Conservation (phyloP, 2,329 filamentous ascomycete genomes). For the Aspergillus sp. region DNA sequence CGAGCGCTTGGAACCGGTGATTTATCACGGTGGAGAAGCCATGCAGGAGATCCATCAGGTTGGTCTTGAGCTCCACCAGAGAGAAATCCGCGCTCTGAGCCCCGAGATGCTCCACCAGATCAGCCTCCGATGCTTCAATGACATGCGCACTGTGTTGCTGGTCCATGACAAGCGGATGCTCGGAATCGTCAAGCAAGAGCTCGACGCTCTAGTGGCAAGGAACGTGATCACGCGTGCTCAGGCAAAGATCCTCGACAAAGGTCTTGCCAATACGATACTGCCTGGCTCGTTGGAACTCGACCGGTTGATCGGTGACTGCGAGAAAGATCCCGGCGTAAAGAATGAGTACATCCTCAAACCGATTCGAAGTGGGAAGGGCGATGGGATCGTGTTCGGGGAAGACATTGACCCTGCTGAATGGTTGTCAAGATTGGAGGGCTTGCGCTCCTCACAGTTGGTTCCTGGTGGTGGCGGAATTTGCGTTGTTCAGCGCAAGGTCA, state of each 20-base stretch:
- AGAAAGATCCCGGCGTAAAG: conserved; percentile 8
- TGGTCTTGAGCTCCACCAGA: conserved; percentile 30
- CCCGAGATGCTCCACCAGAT: conserved; percentile 26
- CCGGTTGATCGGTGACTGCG: conserved; percentile 10
- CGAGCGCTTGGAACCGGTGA: too few species aligned
- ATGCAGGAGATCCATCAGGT: conserved; percentile 28
- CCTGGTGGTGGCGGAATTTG: conserved; percentile 12
- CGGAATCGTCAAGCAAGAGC: conserved; percentile 31
- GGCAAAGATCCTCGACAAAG: conserved; percentile 15
- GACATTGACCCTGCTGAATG: conserved; percentile 19
- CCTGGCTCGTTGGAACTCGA: conserved; percentile 25
- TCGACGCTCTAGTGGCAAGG: conserved; percentile 15
- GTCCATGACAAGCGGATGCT: conserved; percentile 37
- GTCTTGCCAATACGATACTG: conserved; percentile 23
- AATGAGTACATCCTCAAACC: conserved; percentile 28
- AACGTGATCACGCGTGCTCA: conserved; percentile 18
- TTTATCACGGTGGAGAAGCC: conserved; percentile 10
- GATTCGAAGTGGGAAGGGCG: conserved; percentile 21
- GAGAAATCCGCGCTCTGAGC: conserved; percentile 24
- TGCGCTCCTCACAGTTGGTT: conserved; percentile 9
- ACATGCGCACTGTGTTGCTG: conserved; percentile 32
- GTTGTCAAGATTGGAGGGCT: conserved; percentile 17
- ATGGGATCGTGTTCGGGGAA: conserved; percentile 26
- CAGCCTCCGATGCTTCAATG: conserved; percentile 30
- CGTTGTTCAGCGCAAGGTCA: conserved; percentile 23